Evolutionary conservation across 2,329 filamentous ascomycete genomes (phyloP).

Genomic region (Pestalotiopsis sp.): DNA sequence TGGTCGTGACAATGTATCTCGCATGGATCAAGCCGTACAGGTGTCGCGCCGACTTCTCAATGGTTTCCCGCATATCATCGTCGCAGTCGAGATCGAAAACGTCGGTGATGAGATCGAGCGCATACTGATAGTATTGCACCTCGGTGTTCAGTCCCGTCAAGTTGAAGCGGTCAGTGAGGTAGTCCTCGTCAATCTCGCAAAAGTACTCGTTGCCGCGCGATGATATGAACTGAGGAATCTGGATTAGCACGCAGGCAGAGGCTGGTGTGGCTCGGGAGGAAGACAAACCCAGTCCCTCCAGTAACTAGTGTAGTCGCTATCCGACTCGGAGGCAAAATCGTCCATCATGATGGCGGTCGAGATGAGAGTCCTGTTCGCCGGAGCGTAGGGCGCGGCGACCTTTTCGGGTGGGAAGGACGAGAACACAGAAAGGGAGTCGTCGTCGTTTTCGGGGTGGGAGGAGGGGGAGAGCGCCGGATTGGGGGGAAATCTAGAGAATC

Average conservation of each 20-base stretch:
- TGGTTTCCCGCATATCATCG: conserved; percentile 96
- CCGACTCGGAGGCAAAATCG: conserved; percentile 95
- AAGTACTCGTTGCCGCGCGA: conserved; percentile 98
- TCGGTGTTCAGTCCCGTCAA: conserved; percentile 95
- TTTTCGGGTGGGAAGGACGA: background rate
- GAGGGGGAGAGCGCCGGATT: background rate
- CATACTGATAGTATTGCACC: conserved; percentile 99
- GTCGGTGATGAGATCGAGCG: conserved; percentile 93
- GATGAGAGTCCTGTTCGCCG: background rate
- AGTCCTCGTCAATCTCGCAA: conserved; percentile 99
- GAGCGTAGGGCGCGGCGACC: background rate
- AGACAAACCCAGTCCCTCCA: conserved; percentile 98
- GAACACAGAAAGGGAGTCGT: background rate
- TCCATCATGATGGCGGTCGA: conserved; percentile 65
- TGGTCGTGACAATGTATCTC: conserved; percentile 92
- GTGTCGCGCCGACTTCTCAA: conserved; percentile 95
- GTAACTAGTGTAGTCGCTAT: conserved; percentile 98
- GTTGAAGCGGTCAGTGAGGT: conserved; percentile 97
- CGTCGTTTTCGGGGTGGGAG: background rate
- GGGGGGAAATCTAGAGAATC: background rate
- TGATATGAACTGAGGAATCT: conserved; percentile 80
- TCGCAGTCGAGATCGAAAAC: conserved; percentile 99
- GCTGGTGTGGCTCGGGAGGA: conserved; percentile 11
- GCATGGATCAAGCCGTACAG: conserved; percentile 96
- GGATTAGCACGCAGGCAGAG: conserved; percentile 18